phyloP scores from a whole-genome alignment of 2,329 filamentous ascomycete species.

The Xylariaceae sp. region DNA sequence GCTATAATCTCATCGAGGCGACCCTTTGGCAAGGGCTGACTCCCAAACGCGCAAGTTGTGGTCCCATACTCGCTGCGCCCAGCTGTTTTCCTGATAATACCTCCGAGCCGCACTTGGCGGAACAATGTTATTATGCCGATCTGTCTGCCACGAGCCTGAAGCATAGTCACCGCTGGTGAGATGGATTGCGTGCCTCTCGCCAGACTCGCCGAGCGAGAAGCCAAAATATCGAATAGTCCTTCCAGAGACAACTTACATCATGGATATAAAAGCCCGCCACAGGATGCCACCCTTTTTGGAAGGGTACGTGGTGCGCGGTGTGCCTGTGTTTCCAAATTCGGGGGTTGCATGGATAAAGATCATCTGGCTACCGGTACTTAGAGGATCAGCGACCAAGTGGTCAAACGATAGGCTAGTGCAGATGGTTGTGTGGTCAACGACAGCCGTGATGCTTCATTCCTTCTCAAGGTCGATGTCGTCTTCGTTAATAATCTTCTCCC shows the following conservation, averaged over 20 bases:
- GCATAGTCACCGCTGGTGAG: constrained; percentile 16
- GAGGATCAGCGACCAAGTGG: constrained; percentile 14
- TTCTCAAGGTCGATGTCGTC: constrained; percentile 22
- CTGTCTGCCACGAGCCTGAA: constrained; percentile 3
- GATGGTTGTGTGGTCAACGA: constrained; percentile 21
- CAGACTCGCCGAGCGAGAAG: constrained; percentile 16
- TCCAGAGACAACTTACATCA: constrained; percentile 6
- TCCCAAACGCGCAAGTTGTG: constrained; percentile 1
- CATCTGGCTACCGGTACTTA: constrained; percentile 11
- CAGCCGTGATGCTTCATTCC: constrained; percentile 11
- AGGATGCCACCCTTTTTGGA: constrained; percentile 1
- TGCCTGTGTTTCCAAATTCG: constrained; percentile 21
- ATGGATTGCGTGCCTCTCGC: constrained; percentile 22
- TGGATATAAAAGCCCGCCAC: constrained; percentile 4
- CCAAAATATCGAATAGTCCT: constrained; percentile 14
- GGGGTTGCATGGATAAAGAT: constrained; percentile 24
- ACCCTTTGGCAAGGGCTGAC: no score
- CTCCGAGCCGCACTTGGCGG: background rate
- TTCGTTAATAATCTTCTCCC: constrained; percentile 19
- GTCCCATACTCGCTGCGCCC: constrained; percentile 3
- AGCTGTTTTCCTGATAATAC: constrained; percentile 3
- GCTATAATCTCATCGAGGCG: no score
- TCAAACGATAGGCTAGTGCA: constrained; percentile 25
- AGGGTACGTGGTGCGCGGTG: constrained; percentile 1
- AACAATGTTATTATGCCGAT: constrained; percentile 2